Evolutionary conservation across 495 filamentous ascomycete genomes (phyloP), one percentile per base, ranked within the genome.

Genomic region (Neurospora sp.): DNA sequence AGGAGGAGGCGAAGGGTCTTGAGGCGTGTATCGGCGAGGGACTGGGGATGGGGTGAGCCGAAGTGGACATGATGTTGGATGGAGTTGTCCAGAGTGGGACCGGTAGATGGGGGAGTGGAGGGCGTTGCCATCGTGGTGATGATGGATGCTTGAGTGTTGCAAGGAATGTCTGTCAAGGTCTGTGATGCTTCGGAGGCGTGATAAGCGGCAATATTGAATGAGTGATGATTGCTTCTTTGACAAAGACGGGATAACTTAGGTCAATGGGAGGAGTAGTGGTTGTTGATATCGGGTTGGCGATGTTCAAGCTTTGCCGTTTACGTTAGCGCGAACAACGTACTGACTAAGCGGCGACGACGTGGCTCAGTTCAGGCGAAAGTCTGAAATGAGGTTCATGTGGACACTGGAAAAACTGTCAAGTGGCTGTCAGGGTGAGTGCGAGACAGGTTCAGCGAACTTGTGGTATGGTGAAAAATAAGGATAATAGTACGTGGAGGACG

Each of bases 1-100:
- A 85, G 74, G 48, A 83, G 79, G 39, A 77, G 40, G 5, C 77
- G 62, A 39, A 82, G 73, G 17, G 81, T 83, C 21, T 72, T 70
- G 73, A 71, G 70, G 62, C 72, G 78, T 70, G 54, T 62, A 69
- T 34, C 28, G 2, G 54, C 24, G 28, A 66, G 15, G 28, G 54
- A 66, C 54, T 8, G 5, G 13, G 54, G 3, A 19, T 7, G 15
- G 3, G 54, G 28, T 10, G 3, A 15, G 6, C 2, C 28, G 6
- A 28, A 34, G 13, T 15, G 24, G 13, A 34, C 24, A 19, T 17
- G 28, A 34, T 9, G 54, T 2, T 66, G 54, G 6, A 19, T 19
- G 28, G 15, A 2, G 24, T 34, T 34, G 28, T 34, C 13, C 31
- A 66, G n/a, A 28, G 11, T 1, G 38, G 9, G 9, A 39, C 1